Conservation (phyloP, 2,329 filamentous ascomycete species). For the Penicillium digitatum region DNA sequence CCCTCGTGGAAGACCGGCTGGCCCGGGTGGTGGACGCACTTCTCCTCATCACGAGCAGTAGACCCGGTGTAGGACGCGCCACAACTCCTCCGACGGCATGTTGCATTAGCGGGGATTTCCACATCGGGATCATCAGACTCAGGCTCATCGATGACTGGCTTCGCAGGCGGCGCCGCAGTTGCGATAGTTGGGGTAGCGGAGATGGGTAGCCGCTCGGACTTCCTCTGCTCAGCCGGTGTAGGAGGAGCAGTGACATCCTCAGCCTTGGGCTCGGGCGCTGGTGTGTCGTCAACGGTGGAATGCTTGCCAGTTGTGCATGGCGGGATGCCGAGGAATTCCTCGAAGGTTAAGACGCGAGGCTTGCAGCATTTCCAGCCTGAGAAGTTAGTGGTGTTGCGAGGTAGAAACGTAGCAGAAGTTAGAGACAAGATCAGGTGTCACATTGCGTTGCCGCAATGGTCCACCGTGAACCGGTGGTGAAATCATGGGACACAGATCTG, state of each 20-base stretch:
- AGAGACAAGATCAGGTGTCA: not conserved
- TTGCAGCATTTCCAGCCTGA: slow-evolving; percentile 99
- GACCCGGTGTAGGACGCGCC: slow-evolving; percentile 60
- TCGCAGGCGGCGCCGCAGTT: slow-evolving; percentile 29
- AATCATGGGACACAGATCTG: slow-evolving; percentile 9
- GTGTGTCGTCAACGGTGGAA: slow-evolving; percentile 75
- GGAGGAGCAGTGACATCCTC: slow-evolving; percentile 23
- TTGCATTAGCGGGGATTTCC: slow-evolving; percentile 67
- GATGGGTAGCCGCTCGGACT: slow-evolving; percentile 20
- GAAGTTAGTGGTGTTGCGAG: slow-evolving; percentile 5
- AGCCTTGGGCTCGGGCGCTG: slow-evolving; percentile 44
- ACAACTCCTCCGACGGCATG: slow-evolving; percentile 76
- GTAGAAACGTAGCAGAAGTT: not conserved
- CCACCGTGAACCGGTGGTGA: slow-evolving; percentile 9
- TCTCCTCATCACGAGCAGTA: slow-evolving; percentile 62
- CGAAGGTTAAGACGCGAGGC: slow-evolving; percentile 90
- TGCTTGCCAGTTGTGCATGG: slow-evolving; percentile 93
- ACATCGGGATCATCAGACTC: slow-evolving; percentile 80
- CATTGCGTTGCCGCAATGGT: slow-evolving; percentile 2
- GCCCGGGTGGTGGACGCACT: slow-evolving; percentile 85
- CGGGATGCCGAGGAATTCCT: slow-evolving; percentile 90
- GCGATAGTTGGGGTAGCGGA: slow-evolving; percentile 28
- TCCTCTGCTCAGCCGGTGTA: slow-evolving; percentile 20
- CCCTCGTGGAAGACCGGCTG: slow-evolving; percentile 94
- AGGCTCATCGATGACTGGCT: slow-evolving; percentile 57